phyloP scores from a whole-genome alignment of 805 yeast genomes.

The Yamadazyma ubonensis region DNA sequence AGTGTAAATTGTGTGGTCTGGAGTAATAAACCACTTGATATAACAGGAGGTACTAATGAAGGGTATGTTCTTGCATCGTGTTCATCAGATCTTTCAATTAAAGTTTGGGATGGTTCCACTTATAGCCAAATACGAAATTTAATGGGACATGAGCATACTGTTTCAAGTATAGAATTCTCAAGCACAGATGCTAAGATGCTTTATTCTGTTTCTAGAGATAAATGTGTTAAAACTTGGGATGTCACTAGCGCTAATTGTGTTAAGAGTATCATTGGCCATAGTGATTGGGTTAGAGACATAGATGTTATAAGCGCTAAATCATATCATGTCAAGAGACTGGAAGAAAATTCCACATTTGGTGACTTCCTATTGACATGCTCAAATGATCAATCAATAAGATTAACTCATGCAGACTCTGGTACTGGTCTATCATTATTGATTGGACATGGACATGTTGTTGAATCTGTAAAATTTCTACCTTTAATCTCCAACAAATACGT shows the following conservation, averaged over 20 bases:
- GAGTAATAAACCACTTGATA: constrained; percentile 41
- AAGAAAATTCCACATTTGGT: constrained; percentile 32
- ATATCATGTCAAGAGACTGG: constrained; percentile 10
- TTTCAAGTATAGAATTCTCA: constrained; percentile 61
- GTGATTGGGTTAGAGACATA: constrained; percentile 82
- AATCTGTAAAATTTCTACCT: constrained; percentile 69
- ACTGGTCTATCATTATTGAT: constrained; percentile 63
- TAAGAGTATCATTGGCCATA: constrained; percentile 70
- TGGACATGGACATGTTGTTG: constrained; percentile 85
- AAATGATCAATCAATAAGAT: constrained; percentile 70
- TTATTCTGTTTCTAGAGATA: constrained; percentile 65
- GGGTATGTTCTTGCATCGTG: constrained; percentile 47
- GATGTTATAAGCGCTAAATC: constrained; percentile 32
- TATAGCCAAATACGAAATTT: constrained; percentile 60
- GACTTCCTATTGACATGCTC: constrained; percentile 71
- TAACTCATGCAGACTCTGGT: constrained; percentile 65
- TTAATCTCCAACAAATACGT: constrained; percentile 44
- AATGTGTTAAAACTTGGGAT: constrained; percentile 64
- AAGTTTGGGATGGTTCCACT: constrained; percentile 65
- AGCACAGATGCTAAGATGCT: constrained; percentile 44
- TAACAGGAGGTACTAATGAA: constrained; percentile 15
- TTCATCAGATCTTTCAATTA: constrained; percentile 55
- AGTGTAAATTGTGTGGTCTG: constrained; percentile 58
- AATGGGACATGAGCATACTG: constrained; percentile 85
- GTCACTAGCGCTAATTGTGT: constrained; percentile 63